Evolutionary conservation across 352 stramenopile species (phyloP).

Genomic region (Elongisporangium anandrum): DNA sequence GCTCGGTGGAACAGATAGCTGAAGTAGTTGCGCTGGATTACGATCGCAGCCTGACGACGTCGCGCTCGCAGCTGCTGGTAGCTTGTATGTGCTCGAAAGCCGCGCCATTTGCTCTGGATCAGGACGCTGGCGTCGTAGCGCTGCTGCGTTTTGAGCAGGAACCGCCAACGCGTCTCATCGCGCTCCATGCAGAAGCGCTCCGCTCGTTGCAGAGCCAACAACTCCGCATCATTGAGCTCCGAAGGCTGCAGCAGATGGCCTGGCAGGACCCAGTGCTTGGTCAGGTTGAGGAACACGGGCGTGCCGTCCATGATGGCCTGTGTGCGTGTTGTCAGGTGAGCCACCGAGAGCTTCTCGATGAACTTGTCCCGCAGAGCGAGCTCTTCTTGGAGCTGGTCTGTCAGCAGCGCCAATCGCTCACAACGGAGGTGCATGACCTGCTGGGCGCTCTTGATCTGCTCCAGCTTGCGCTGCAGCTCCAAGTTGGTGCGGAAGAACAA

Average conservation of each 20-base stretch:
- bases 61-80: conserved; percentile 26
- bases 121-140: conserved; percentile 35
- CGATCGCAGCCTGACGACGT: conserved; percentile 27
- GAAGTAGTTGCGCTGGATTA: conserved; percentile 74
- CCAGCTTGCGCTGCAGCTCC: conserved; percentile 50
- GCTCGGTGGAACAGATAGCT: conserved; percentile 64
- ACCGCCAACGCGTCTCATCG: conserved; percentile 53
- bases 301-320: conserved; percentile 62
- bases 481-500: conserved; percentile 60
- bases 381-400: conserved; percentile 26
- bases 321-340: conserved; percentile 51
- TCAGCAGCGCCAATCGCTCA: conserved; percentile 19
- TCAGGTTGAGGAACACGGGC: conserved; percentile 45
- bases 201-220: conserved; percentile 43
- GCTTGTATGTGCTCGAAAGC: conserved; percentile 14
- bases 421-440: conserved; percentile 27
- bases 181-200: conserved; percentile 64
- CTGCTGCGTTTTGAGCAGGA: conserved; percentile 37
- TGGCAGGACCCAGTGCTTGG: conserved; percentile 66
- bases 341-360: conserved; percentile 43
- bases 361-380: conserved; percentile 39
- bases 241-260: conserved; percentile 26
- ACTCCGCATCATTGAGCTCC: conserved; percentile 21
- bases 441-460: conserved; percentile 40
- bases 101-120: conserved; percentile 42